A percentile compares a stretch with the other conserved stretches of the same genome.
Evolutionary conservation across 2,329 filamentous ascomycete genomes (phyloP).

Genomic region (Ciborinia camelliae): DNA sequence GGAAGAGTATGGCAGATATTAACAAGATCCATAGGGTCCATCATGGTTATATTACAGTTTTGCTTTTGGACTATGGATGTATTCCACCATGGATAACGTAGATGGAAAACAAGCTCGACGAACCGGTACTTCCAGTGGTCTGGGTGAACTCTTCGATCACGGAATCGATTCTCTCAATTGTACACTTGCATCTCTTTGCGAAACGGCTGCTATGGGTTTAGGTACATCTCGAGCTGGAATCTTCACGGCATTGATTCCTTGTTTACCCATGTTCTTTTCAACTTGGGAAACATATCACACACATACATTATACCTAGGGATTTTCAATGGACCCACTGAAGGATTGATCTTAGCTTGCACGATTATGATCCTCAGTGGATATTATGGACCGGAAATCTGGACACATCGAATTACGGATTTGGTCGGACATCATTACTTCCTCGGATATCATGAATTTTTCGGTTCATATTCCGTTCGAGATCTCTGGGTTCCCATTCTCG

Average conservation of each 20-base stretch:
- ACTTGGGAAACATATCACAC: constrained; percentile 99
- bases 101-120: constrained; percentile 96
- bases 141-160: constrained; percentile 97
- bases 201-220: constrained; percentile 89
- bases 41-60: constrained; percentile 96
- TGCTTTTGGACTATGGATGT: constrained; percentile 94
- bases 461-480: constrained; percentile 76
- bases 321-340: constrained; percentile 96
- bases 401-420: constrained; percentile 68
- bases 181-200: constrained; percentile 84
- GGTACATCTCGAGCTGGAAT: constrained; percentile 81
- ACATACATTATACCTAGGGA: constrained; percentile 91
- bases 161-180: constrained; percentile 98
- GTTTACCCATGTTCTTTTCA: constrained; percentile 97
- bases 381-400: constrained; percentile 87
- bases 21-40: constrained; percentile 59
- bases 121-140: constrained; percentile 89
- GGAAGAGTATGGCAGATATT: constrained; percentile 19
- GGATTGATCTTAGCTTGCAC: constrained; percentile 83
- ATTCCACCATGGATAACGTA: constrained; percentile 98
- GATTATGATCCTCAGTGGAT: constrained; percentile 83
- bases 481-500: constrained; percentile 75
- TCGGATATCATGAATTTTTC: constrained; percentile 55
- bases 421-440: constrained; percentile 56
- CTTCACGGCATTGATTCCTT: constrained; percentile 87